A percentile compares a stretch with the other conserved stretches of the same genome.
phyloP scores from a whole-genome alignment of 129 eudicot genomes.

The Artemisia tridentata region DNA sequence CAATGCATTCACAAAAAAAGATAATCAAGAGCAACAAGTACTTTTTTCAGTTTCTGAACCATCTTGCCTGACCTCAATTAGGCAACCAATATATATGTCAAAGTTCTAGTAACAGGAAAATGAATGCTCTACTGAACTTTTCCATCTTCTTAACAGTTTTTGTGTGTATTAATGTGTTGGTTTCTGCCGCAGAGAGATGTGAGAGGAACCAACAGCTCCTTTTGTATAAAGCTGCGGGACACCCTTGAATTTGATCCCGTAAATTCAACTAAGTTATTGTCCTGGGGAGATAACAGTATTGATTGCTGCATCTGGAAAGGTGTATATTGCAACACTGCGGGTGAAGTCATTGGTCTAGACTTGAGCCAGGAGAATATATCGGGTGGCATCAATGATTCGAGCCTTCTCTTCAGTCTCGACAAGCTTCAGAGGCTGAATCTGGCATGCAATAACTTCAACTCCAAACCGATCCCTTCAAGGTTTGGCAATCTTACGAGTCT shows the following conservation, averaged over 20 bases:
- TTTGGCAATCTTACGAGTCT: slow-evolving; percentile 17
- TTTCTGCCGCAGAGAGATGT: background rate
- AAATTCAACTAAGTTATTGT: background rate
- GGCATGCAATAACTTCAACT: slow-evolving; percentile 17
- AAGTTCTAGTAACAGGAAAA: too few relatives aligned
- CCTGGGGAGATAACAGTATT: slow-evolving; percentile 7
- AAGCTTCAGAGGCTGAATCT: slow-evolving; percentile 13
- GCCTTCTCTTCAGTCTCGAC: slow-evolving; percentile 5
- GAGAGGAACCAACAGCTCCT: background rate
- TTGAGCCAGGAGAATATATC: slow-evolving; percentile 5
- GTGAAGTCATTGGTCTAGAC: slow-evolving; percentile 21
- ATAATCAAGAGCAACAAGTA: too few relatives aligned
- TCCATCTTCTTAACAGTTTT: too few relatives aligned
- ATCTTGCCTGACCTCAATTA: too few relatives aligned
- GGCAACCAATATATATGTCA: too few relatives aligned
- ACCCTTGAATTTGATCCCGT: slow-evolving; percentile 10
- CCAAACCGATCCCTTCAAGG: background rate
- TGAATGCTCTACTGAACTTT: too few relatives aligned
- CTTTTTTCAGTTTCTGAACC: too few relatives aligned
- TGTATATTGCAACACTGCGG: slow-evolving; percentile 3
- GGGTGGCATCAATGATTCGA: slow-evolving; percentile 9
- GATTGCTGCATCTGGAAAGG: slow-evolving; percentile 19
- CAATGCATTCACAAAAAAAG: too few relatives aligned
- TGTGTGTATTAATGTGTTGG: background rate
- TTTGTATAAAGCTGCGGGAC: slow-evolving; percentile 2